Conservation (phyloP, 2,329 filamentous ascomycete species). For the Dothideomycetes sp. region DNA sequence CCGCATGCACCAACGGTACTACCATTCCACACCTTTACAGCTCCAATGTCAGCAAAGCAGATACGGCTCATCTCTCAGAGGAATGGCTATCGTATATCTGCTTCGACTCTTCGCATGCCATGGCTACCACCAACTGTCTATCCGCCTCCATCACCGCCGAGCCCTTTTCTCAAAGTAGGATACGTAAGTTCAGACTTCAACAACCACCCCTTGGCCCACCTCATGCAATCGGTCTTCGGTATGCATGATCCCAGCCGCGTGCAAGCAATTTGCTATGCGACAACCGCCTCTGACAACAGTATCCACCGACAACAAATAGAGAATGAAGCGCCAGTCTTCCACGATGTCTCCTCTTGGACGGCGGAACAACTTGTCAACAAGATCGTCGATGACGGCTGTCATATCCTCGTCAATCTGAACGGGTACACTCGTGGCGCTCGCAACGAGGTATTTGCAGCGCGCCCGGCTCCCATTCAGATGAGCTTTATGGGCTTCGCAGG, state of each 20-base stretch:
- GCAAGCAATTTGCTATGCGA: constrained; percentile 90
- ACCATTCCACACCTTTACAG: constrained; percentile 96
- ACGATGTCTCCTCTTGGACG: constrained; percentile 78
- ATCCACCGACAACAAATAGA: constrained; percentile 88
- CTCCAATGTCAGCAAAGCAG: constrained; percentile 79
- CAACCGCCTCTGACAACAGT: constrained; percentile 81
- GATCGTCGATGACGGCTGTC: constrained; percentile 78
- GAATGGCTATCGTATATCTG: constrained; percentile 86
- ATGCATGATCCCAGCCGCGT: constrained; percentile 65
- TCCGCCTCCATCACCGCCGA: constrained; percentile 72
- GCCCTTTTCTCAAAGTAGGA: constrained; percentile 76
- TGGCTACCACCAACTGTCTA: constrained; percentile 80
- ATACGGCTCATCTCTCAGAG: constrained; percentile 90
- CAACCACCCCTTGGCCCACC: constrained; percentile 88
- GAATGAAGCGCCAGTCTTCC: constrained; percentile 79
- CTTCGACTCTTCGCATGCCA: constrained; percentile 71
- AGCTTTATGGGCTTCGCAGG: constrained; percentile 99
- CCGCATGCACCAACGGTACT: constrained; percentile 88
- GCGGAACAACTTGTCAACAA: constrained; percentile 75
- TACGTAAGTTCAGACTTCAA: constrained; percentile 99
- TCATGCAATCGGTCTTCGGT: constrained; percentile 98
- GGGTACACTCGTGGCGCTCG: constrained; percentile 94
- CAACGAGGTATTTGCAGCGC: constrained; percentile 92
- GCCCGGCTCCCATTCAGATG: constrained; percentile 94
- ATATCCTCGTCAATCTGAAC: constrained; percentile 95